Percentiles rank a stretch among this genome's conserved stretches.
Evolutionary conservation across 2,329 filamentous ascomycete species (phyloP).

Genomic region (Calycina herbarum): DNA sequence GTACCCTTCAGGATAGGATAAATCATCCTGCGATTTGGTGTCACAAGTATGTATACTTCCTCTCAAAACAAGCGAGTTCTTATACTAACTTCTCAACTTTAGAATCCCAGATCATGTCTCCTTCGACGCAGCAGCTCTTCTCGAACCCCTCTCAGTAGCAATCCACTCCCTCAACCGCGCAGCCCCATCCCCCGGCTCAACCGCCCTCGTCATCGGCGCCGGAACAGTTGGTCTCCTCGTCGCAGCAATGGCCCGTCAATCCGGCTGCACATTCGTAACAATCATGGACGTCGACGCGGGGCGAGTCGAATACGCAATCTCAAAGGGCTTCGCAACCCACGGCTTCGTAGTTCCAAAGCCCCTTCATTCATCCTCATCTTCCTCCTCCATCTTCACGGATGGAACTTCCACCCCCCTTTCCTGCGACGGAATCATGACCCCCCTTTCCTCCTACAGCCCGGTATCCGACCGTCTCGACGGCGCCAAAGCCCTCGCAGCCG

Average conservation of each 20-base stretch:
- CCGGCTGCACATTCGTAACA: constrained; percentile 58
- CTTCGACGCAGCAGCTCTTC: constrained; percentile 58
- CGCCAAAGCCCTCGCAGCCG: constrained; percentile 50
- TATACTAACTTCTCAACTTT: constrained; percentile 9
- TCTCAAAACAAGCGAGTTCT: background rate
- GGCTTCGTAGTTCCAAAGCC: constrained; percentile 54
- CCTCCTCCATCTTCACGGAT: constrained; percentile 44
- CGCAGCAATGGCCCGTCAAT: constrained; percentile 61
- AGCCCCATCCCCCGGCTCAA: constrained; percentile 51
- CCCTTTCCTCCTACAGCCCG: constrained; percentile 41
- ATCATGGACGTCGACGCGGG: constrained; percentile 61
- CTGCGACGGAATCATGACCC: constrained; percentile 39
- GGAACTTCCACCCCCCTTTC: constrained; percentile 50
- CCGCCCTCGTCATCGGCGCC: constrained; percentile 63
- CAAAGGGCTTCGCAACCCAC: constrained; percentile 59
- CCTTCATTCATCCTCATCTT: constrained; percentile 46
- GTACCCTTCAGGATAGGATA: constrained; percentile 61
- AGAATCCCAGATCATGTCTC: constrained; percentile 60
- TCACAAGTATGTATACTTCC: constrained; percentile 50
- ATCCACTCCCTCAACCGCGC: constrained; percentile 62
- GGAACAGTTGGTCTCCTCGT: constrained; percentile 64
- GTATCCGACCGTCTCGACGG: constrained; percentile 42
- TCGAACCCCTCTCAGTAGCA: constrained; percentile 62
- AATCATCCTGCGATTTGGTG: constrained; percentile 64
- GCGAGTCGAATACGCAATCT: constrained; percentile 60